Percentiles rank a stretch among this genome's conserved stretches.
phyloP scores from a whole-genome alignment of 2,329 filamentous ascomycete species.

The Fusarium siculi region DNA sequence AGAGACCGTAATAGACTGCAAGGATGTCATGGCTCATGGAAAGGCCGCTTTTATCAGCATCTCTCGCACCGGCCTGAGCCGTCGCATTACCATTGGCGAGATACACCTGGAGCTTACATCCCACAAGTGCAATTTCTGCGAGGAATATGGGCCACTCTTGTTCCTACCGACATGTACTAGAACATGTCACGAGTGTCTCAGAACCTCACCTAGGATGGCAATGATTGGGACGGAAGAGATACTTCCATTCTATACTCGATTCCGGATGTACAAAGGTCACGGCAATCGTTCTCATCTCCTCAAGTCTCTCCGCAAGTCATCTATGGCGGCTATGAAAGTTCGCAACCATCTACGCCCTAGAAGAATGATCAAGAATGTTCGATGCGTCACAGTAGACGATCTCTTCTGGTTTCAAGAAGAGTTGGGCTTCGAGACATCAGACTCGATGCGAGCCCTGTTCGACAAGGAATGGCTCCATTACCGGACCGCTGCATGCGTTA shows the following conservation, averaged over 20 bases:
- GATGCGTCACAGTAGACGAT: background rate
- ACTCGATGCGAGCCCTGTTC: fast-evolving
- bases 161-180: background rate
- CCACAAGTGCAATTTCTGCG: fast-evolving
- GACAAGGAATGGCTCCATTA: fast-evolving
- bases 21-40: fast-evolving
- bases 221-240: background rate
- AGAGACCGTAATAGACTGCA: fast-evolving
- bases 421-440: fast-evolving
- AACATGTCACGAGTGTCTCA: fast-evolving
- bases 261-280: fast-evolving
- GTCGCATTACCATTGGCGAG: fast-evolving
- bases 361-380: fast-evolving
- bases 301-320: fast-evolving
- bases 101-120: fast-evolving
- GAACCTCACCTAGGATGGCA: background rate
- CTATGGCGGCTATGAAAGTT: fast-evolving
- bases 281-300: fast-evolving
- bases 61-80: background rate
- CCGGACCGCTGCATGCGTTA: fast-evolving
- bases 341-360: fast-evolving
- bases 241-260: fast-evolving
- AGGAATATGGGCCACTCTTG: fast-evolving
- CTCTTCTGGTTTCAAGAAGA: fast-evolving
- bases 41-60: fast-evolving